Percentiles rank a stretch among this genome's conserved stretches.
Evolutionary conservation across 129 eudicot genomes (phyloP).

Genomic region (Arctium lappa): DNA sequence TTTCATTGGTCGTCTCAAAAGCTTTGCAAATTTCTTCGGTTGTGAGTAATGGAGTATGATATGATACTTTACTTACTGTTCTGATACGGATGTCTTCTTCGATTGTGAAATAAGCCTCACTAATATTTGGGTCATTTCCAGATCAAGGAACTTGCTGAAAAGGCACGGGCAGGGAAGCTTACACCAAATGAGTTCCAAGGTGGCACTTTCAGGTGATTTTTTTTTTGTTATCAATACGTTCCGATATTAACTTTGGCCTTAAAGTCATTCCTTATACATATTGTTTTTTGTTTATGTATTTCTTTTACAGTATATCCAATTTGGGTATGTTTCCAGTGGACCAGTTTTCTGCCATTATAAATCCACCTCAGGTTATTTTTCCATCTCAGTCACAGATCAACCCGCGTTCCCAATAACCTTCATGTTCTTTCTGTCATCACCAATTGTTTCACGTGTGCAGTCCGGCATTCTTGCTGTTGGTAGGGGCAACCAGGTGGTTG

Average conservation of each 20-base stretch:
- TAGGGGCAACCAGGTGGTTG: constrained; percentile 92
- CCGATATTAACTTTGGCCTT: background rate
- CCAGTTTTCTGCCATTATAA: constrained; percentile 88
- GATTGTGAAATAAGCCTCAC: background rate
- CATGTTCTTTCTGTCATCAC: constrained; percentile 10
- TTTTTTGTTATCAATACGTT: background rate
- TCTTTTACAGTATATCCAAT: constrained; percentile 79
- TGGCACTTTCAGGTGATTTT: constrained; percentile 81
- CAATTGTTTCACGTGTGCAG: constrained; percentile 38
- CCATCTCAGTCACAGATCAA: constrained; percentile 12
- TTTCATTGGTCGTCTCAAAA: background rate
- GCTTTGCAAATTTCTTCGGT: background rate
- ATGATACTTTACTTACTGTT: background rate
- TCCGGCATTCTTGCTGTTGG: constrained; percentile 97
- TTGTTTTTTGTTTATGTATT: background rate
- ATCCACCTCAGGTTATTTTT: constrained; percentile 90
- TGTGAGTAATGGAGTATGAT: background rate
- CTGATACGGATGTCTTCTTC: background rate
- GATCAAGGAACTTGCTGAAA: constrained; percentile 96
- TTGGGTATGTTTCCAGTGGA: constrained; percentile 99
- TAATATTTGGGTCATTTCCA: constrained; percentile 18
- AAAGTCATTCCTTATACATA: background rate
- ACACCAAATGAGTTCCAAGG: constrained; percentile 95
- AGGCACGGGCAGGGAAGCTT: constrained; percentile 89
- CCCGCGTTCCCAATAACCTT: constrained; percentile 3